Evolutionary conservation across 1,139 yeast genomes (phyloP), one percentile per base, ranked within the genome.

Genomic region (Saccharomyces pastorianus): DNA sequence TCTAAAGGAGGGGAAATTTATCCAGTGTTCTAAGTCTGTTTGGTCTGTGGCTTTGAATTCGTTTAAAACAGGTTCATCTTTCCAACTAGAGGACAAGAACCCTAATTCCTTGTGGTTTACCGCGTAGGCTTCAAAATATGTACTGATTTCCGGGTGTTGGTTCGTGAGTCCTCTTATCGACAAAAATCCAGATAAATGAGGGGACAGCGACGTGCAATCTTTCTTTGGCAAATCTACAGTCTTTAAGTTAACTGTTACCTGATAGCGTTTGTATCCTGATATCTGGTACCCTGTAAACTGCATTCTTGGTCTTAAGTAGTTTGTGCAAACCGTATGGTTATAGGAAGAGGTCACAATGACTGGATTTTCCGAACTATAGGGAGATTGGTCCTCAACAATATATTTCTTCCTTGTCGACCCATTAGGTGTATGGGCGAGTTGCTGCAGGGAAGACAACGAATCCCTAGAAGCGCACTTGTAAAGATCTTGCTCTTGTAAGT

Each of bases 11-110:
- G 82, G 83, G 62, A 91, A 84, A 62, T 87, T 80, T 51, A 83
- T 78, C 98, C 97, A 91, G 71, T 90, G 96, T 58, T 83, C 88
- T 51, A 88, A 71, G 71, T 90, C 97, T 56, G 84, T 85, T 55
- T 79, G 78, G 53, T 80, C 80, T 47, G 73, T 74, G 1, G 95
- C 60, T 51, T 59, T 62, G 50, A 59, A 63, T n/a, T 59, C 53
- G 20, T 55, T 50, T 46, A 57, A 55, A 78, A 4, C 83, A 85
- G 90, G 90, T 82, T 29, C 73, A 67, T 31, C 64, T 61, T 58
- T 70, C 73, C 66, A 72, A 54, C 69, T 74, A 47, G 71, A 70
- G 41, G 85, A 82, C 61, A 66, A 71, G 61, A 77, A 81, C 44
- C 77, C 76, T 56, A 72, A 55, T 11, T 58, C 70, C 51, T 63